These are phyloP conservation scores for Ceratobasidium sp. DNA, from an alignment of 1,284 basidiomycete genomes.

Conservation along the genomic window DNA sequence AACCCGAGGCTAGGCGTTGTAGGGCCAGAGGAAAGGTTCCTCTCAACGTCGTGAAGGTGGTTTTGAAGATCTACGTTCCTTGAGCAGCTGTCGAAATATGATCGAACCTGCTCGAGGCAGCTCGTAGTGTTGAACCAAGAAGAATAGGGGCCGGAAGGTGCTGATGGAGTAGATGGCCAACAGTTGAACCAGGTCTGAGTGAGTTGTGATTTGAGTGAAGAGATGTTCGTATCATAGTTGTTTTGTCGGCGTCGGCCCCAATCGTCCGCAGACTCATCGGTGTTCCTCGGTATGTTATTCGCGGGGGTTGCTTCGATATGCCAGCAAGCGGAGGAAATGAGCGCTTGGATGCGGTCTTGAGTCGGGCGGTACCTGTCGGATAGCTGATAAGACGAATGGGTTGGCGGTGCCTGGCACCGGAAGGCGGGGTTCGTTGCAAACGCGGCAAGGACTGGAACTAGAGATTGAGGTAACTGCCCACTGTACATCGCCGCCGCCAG, in stretches of 20 bases:
- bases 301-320: neutral
- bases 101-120: neutral
- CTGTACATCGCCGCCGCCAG: slow-evolving; percentile 13
- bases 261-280: neutral
- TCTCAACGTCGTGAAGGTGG: neutral
- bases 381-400: neutral
- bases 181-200: neutral
- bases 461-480: neutral
- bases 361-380: slow-evolving; percentile 9
- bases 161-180: slow-evolving; percentile 6
- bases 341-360: neutral
- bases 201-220: neutral
- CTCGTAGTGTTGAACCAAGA: slow-evolving; percentile 1
- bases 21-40: neutral
- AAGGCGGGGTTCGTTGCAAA: slow-evolving; percentile 29
- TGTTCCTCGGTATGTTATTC: neutral
- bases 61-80: slow-evolving; percentile 10
- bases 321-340: neutral
- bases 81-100: slow-evolving; percentile 14
- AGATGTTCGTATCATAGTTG: slow-evolving; percentile 1
- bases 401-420: neutral
- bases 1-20: neutral
- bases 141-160: neutral
- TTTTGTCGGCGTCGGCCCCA: neutral
- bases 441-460: slow-evolving; percentile 16